Conservation (phyloP, 176 grass and related monocot genomes). For the Carex pumila region DNA sequence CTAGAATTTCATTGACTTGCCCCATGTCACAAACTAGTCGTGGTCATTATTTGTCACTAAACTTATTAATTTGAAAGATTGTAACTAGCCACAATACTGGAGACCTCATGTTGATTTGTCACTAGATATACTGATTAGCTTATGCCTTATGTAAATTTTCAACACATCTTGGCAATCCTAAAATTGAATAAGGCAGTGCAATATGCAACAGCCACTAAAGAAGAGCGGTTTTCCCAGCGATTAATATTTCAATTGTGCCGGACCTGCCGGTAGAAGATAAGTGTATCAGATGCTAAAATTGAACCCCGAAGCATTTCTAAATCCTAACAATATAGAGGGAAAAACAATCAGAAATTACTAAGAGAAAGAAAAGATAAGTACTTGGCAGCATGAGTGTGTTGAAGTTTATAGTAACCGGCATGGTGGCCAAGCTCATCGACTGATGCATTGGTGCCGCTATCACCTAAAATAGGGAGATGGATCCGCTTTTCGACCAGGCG, state of each 20-base stretch:
- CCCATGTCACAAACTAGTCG: background rate
- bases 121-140: background rate
- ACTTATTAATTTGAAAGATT: background rate
- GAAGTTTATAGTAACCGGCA: conserved; percentile 43
- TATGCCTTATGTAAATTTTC: background rate
- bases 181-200: background rate
- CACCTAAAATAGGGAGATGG: conserved; percentile 28
- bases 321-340: background rate
- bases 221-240: background rate
- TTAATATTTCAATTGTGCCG: background rate
- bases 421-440: conserved; percentile 38
- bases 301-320: background rate
- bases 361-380: background rate
- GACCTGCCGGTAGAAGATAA: background rate
- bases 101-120: background rate
- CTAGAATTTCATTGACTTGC: background rate
- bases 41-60: background rate
- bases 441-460: conserved; percentile 25
- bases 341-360: background rate
- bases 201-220: background rate
- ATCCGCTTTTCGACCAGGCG: conserved; percentile 31
- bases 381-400: conserved; percentile 39
- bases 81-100: background rate
- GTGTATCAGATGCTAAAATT: background rate
- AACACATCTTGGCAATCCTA: background rate